phyloP scores from a whole-genome alignment of 768 basidiomycete genomes.

The Tricholoma saponaceum region DNA sequence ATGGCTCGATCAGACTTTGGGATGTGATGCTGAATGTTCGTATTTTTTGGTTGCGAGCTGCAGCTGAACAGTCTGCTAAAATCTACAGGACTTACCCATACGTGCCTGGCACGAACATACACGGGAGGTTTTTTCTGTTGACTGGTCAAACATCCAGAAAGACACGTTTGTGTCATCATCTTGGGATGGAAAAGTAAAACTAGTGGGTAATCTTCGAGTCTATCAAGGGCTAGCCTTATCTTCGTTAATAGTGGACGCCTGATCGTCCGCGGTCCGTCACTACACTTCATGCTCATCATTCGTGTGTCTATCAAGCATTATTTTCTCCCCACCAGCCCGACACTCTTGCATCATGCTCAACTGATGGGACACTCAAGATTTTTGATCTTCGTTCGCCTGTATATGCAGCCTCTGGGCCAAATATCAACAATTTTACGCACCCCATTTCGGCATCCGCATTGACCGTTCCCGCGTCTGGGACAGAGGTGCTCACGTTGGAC shows the following conservation, averaged over 20 bases:
- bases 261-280: conserved; percentile 73
- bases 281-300: conserved; percentile 79
- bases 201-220: conserved; percentile 47
- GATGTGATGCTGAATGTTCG: conserved; percentile 82
- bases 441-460: conserved; percentile 69
- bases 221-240: not conserved
- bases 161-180: conserved; percentile 82
- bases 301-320: conserved; percentile 85
- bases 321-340: conserved; percentile 93
- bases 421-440: conserved; percentile 54
- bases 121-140: conserved; percentile 87
- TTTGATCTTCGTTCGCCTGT: conserved; percentile 73
- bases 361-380: conserved; percentile 80
- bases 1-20: conserved; percentile 89
- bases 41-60: not conserved
- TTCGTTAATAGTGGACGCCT: conserved; percentile 76
- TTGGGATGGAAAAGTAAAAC: conserved; percentile 89
- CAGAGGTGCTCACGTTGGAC: conserved; percentile 78
- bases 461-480: conserved; percentile 73
- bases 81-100: conserved; percentile 76
- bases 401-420: conserved; percentile 47
- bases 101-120: conserved; percentile 93
- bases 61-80: not conserved
- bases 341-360: conserved; percentile 76
- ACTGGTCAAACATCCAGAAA: conserved; percentile 95